These are phyloP conservation scores for Sphaerulina musiva DNA, from an alignment of 2,329 filamentous ascomycete species.

Conservation along the genomic window DNA sequence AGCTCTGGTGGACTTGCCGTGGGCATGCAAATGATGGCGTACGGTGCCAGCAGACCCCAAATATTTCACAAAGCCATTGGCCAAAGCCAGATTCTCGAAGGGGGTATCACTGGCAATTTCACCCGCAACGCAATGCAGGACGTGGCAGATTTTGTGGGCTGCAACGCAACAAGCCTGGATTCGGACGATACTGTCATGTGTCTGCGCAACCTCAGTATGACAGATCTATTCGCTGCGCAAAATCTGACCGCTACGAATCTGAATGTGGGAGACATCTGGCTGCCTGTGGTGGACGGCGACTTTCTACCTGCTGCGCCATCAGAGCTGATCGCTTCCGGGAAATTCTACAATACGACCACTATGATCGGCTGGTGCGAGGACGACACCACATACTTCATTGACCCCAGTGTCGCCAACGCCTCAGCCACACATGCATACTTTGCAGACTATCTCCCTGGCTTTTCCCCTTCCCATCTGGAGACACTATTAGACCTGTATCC, in stretches of 20 bases:
- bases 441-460: conserved; percentile 35
- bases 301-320: conserved; percentile 41
- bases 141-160: conserved; percentile 41
- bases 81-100: conserved; percentile 47
- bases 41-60: conserved; percentile 39
- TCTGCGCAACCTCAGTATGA: conserved; percentile 41
- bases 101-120: conserved; percentile 43
- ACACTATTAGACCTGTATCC: conserved; percentile 33
- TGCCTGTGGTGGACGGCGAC: conserved; percentile 47
- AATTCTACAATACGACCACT: conserved; percentile 37
- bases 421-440: conserved; percentile 37
- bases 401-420: conserved; percentile 34
- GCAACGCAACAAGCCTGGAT: conserved; percentile 37
- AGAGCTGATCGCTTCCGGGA: conserved; percentile 34
- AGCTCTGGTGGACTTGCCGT: conserved; percentile 32
- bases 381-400: conserved; percentile 35
- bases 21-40: conserved; percentile 45
- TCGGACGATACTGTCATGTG: conserved; percentile 43
- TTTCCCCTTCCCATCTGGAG: conserved; percentile 29
- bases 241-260: conserved; percentile 40
- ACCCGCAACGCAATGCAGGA: conserved; percentile 43
- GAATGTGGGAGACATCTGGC: conserved; percentile 46
- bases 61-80: conserved; percentile 45
- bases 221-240: conserved; percentile 41
- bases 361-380: conserved; percentile 42